A percentile compares a stretch with the other conserved stretches of the same genome.
Conservation (phyloP, 768 basidiomycete species). For the Pulveroboletus sp. region DNA sequence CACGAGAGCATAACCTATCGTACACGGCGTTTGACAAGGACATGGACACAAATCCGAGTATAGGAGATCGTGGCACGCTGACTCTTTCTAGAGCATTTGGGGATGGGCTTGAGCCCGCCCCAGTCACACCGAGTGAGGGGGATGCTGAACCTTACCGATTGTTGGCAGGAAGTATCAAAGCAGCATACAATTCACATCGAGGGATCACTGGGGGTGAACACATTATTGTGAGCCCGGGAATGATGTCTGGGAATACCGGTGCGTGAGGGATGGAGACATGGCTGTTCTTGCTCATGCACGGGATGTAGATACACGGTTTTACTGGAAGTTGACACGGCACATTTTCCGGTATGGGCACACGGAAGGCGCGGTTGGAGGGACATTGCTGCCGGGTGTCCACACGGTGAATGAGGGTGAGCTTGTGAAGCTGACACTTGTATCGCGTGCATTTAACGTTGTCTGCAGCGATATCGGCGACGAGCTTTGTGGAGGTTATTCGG, state of each 20-base stretch:
- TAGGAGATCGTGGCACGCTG: slow-evolving; percentile 43
- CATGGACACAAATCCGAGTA: slow-evolving; percentile 32
- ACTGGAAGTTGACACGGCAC: slow-evolving; percentile 47
- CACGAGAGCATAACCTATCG: slow-evolving; percentile 53
- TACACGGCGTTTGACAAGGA: slow-evolving; percentile 53
- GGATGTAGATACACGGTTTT: slow-evolving; percentile 40
- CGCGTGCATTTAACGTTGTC: not conserved
- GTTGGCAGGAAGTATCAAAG: slow-evolving; percentile 64
- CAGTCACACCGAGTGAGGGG: slow-evolving; percentile 46
- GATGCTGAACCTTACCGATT: slow-evolving; percentile 41
- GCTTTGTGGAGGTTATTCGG: slow-evolving; percentile 60
- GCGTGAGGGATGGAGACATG: not conserved
- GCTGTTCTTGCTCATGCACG: not conserved
- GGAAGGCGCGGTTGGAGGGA: slow-evolving; percentile 27
- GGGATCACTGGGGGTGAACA: slow-evolving; percentile 30
- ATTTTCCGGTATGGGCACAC: slow-evolving; percentile 66
- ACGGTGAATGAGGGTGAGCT: slow-evolving; percentile 69
- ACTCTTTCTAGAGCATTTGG: slow-evolving; percentile 48
- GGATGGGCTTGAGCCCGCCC: slow-evolving; percentile 60
- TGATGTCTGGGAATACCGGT: slow-evolving; percentile 58
- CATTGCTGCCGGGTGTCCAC: slow-evolving; percentile 47
- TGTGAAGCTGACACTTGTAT: too few species aligned
- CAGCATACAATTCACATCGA: slow-evolving; percentile 53
- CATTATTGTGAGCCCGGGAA: slow-evolving; percentile 47
- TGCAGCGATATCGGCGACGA: slow-evolving; percentile 43